Conservation (phyloP, 1,284 basidiomycete genomes). For the Golubevia sp. region DNA sequence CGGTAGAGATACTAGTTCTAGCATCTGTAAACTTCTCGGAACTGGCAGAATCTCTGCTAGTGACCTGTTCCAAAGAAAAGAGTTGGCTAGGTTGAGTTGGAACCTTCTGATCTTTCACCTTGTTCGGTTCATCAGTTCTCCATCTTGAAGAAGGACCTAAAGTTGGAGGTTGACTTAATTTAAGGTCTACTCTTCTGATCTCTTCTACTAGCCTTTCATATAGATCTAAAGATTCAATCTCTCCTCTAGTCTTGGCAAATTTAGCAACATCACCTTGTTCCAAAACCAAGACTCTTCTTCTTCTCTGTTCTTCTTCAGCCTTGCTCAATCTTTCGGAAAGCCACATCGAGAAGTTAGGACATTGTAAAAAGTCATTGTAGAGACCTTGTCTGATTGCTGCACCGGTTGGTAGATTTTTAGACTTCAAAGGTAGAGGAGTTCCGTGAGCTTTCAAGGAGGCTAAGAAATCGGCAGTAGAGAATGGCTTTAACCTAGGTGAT, state of each 20-base stretch:
- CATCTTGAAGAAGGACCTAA: conserved; percentile 40
- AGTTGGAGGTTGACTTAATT: conserved; percentile 20
- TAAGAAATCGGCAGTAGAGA: conserved; percentile 44
- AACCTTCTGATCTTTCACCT: no score
- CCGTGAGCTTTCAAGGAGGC: conserved; percentile 48
- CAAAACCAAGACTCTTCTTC: conserved; percentile 34
- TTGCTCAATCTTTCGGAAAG: conserved; percentile 36
- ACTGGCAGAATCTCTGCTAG: no score
- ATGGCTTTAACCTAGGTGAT: conserved; percentile 45
- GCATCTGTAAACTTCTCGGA: no score
- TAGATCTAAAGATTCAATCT: conserved; percentile 48
- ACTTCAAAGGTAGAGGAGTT: conserved; percentile 42
- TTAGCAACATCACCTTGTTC: conserved; percentile 40
- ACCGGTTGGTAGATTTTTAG: conserved; percentile 41
- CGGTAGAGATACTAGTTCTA: no score
- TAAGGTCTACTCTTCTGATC: conserved; percentile 32
- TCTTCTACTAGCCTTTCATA: conserved; percentile 40
- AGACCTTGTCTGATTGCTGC: conserved; percentile 32
- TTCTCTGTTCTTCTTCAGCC: conserved; percentile 46
- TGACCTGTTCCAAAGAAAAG: no score
- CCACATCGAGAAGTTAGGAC: conserved; percentile 56
- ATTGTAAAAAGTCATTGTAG: conserved; percentile 48
- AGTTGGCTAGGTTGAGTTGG: no score
- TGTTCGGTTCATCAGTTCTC: conserved; percentile 18
- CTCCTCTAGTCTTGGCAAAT: conserved; percentile 28